These are phyloP conservation scores for Gossypium lobatum DNA, from an alignment of 441 rosid species.

Conservation along the genomic window DNA sequence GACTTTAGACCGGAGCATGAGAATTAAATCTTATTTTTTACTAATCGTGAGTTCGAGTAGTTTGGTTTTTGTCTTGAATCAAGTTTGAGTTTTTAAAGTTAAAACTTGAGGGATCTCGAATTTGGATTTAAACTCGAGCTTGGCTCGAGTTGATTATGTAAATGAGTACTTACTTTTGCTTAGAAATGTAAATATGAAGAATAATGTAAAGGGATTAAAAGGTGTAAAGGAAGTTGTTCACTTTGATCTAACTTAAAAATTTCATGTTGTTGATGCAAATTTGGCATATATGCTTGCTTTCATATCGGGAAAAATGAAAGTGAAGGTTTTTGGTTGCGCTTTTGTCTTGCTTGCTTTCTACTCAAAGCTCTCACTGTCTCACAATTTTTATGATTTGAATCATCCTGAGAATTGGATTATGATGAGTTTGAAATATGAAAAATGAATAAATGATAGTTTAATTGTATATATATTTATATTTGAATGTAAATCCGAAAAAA, in stretches of 20 bases:
- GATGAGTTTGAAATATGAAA: too few relatives aligned
- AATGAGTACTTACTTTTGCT: conserved; percentile 28
- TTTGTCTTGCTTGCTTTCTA: conserved; percentile 84
- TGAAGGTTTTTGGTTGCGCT: conserved; percentile 18
- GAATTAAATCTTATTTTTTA: too few relatives aligned
- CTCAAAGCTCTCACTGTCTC: conserved; percentile 47
- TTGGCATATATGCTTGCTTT: conserved; percentile 79
- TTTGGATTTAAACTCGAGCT: neutral
- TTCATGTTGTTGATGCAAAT: neutral
- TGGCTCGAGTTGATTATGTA: neutral
- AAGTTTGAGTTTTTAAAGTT: neutral
- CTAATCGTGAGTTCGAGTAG: neutral
- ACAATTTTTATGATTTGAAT: neutral
- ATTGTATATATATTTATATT: too few relatives aligned
- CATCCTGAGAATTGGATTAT: too few relatives aligned
- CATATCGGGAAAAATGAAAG: conserved; percentile 32
- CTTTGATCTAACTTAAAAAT: neutral
- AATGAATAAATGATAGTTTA: too few relatives aligned
- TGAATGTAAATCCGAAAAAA: too few relatives aligned
- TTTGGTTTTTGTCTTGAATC: neutral
- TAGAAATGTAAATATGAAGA: conserved; percentile 22
- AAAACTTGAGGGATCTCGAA: neutral
- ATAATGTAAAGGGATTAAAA: conserved; percentile 17
- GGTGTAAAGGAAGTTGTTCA: conserved; percentile 7
- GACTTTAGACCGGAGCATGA: too few relatives aligned